Conservation (phyloP, 306 rosid genomes). For the Fragaria iinumae region DNA sequence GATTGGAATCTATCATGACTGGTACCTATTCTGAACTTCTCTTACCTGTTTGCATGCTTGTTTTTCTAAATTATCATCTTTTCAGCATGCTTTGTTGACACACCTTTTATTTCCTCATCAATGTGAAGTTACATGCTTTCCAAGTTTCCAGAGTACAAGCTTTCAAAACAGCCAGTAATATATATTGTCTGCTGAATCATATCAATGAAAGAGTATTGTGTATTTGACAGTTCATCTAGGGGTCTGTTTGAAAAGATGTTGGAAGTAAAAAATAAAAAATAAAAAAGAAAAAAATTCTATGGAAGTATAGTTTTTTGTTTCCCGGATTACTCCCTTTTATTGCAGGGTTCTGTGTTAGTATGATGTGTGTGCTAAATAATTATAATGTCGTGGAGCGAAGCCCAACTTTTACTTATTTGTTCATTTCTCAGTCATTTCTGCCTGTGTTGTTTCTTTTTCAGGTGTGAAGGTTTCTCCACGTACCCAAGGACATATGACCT, state of each 20-base stretch:
- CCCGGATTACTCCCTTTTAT: not conserved
- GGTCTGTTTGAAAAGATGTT: not conserved
- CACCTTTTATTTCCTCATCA: not conserved
- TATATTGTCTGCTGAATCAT: conserved; percentile 4
- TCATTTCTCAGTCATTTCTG: conserved; percentile 4
- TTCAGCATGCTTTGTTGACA: not conserved
- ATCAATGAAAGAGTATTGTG: not conserved
- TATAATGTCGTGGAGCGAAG: not conserved
- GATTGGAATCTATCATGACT: conserved; percentile 91
- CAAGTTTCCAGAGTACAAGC: not conserved
- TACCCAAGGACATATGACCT: conserved; percentile 98
- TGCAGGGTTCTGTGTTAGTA: not conserved
- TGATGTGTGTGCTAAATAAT: conserved; percentile 6
- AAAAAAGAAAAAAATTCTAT: not conserved
- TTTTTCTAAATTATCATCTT: conserved; percentile 5
- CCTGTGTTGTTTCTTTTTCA: conserved; percentile 32
- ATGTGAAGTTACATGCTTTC: not conserved
- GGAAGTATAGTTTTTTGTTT: not conserved
- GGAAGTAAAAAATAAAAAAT: not conserved
- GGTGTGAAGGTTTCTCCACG: conserved; percentile 94
- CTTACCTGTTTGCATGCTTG: conserved; percentile 4
- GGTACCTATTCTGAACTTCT: conserved; percentile 47
- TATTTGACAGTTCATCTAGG: not conserved
- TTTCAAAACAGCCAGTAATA: not conserved
- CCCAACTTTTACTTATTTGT: not conserved